A percentile compares a stretch with the other conserved stretches of the same genome.
Evolutionary conservation across 257 asterid species (phyloP).

Genomic region (Penstemon davidsonii): DNA sequence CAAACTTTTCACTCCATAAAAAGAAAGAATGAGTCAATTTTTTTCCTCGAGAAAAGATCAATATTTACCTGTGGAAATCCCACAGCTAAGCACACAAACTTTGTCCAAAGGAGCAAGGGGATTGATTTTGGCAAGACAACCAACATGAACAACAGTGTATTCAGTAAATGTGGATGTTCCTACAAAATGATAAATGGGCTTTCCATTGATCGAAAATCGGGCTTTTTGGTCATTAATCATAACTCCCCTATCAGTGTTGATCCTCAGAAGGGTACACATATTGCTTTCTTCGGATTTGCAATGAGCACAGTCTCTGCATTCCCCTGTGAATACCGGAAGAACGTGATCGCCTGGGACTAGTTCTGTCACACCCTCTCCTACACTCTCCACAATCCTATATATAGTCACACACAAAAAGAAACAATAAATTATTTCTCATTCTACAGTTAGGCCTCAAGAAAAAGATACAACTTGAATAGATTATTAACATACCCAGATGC

Average conservation of each 20-base stretch:
- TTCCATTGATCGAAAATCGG: constrained; percentile 68
- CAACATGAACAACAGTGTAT: constrained; percentile 77
- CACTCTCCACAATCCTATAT: constrained; percentile 74
- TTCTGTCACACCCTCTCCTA: constrained; percentile 79
- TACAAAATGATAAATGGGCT: constrained; percentile 72
- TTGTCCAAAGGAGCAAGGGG: constrained; percentile 80
- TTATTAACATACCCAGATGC: constrained; percentile 66
- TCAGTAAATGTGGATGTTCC: constrained; percentile 83
- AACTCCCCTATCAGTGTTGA: constrained; percentile 68
- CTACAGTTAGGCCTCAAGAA: neutral
- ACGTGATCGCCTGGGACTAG: constrained; percentile 74
- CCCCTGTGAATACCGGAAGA: constrained; percentile 86
- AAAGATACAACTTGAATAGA: neutral
- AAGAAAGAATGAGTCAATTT: neutral
- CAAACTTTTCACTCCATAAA: neutral
- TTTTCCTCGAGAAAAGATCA: neutral
- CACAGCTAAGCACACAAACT: constrained; percentile 80
- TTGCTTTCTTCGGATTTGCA: constrained; percentile 76
- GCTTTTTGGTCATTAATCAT: constrained; percentile 62
- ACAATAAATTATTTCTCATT: neutral
- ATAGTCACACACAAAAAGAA: neutral
- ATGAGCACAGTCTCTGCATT: constrained; percentile 71
- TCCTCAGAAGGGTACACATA: constrained; percentile 80
- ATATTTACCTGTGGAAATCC: constrained; percentile 71
- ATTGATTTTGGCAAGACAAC: constrained; percentile 71